These are phyloP conservation scores for Picea abies DNA, from an alignment of 83 land plant genomes.

Conservation along the genomic window DNA sequence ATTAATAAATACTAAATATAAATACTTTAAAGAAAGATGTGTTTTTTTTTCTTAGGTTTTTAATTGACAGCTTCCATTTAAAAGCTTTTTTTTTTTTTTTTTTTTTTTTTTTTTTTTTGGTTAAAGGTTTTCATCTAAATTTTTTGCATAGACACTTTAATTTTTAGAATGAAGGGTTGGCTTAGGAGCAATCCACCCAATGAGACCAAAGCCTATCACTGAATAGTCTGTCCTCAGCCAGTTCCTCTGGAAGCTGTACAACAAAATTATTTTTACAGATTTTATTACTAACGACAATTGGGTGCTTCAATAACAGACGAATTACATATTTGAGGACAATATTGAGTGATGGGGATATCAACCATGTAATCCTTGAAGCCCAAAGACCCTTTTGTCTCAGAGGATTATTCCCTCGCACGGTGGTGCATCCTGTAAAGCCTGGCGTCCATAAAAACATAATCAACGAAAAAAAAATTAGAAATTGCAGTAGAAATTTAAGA, in stretches of 20 bases:
- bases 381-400: slow-evolving; percentile 20
- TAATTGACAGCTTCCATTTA: too few relatives aligned
- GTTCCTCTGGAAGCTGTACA: slow-evolving; percentile 69
- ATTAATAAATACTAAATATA: too few relatives aligned
- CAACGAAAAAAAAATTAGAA: slow-evolving; percentile 5
- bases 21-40: too few relatives aligned
- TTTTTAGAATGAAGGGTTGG: too few relatives aligned
- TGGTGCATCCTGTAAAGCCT: slow-evolving; percentile 31
- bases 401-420: slow-evolving; percentile 40
- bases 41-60: too few relatives aligned
- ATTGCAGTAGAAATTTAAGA: background rate
- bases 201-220: slow-evolving; percentile 78
- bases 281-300: background rate
- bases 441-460: slow-evolving; percentile 10
- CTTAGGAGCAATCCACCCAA: slow-evolving; percentile 91
- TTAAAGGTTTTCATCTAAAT: too few relatives aligned
- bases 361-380: slow-evolving; percentile 1
- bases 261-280: background rate
- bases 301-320: background rate
- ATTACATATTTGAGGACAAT: background rate
- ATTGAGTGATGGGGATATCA: background rate
- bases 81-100: too few relatives aligned
- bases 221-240: slow-evolving; percentile 87
- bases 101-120: too few relatives aligned
- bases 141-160: too few relatives aligned